Conservation (phyloP, 305 asterid species). For the Solanum hybrid region DNA sequence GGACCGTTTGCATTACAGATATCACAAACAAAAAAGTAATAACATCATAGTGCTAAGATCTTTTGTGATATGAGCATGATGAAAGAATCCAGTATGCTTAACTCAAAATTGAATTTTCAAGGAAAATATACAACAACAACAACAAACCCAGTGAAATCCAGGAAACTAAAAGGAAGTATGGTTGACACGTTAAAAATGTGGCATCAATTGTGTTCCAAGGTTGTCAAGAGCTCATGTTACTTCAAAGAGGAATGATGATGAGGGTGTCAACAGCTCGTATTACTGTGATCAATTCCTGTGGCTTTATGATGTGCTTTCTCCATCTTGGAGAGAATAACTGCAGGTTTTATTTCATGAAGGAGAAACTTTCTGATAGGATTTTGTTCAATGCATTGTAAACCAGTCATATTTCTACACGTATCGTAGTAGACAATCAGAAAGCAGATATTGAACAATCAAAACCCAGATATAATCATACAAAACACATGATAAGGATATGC, state of each 20-base stretch:
- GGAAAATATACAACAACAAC: background rate
- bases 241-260: too few relatives aligned
- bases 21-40: background rate
- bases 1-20: background rate
- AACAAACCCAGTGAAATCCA: too few relatives aligned
- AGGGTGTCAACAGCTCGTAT: background rate
- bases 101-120: background rate
- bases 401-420: background rate
- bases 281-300: background rate
- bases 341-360: slow-evolving; percentile 1
- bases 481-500: background rate
- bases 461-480: background rate
- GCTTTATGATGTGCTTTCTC: background rate
- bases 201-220: background rate
- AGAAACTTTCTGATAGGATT: background rate
- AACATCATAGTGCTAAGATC: background rate
- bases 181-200: background rate
- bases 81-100: background rate
- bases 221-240: background rate
- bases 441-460: background rate
- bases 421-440: background rate
- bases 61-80: background rate
- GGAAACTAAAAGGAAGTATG: background rate
- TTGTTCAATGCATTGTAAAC: background rate
- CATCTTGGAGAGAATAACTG: background rate